phyloP scores from a whole-genome alignment of 257 asterid genomes.

The Solanum microdontum region DNA sequence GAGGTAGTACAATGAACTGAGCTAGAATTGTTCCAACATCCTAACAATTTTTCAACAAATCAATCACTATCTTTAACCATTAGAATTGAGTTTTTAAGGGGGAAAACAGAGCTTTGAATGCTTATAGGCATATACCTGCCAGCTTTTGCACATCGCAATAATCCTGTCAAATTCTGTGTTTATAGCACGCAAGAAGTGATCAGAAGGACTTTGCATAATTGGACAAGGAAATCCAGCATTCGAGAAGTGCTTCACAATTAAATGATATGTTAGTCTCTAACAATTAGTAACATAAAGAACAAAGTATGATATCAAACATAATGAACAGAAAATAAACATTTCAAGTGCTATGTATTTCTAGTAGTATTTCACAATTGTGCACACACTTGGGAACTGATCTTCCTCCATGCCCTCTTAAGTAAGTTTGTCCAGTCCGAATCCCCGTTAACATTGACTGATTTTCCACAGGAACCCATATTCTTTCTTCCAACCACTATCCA shows the following conservation, averaged over 20 bases:
- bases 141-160: conserved; percentile 97
- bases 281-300: background rate
- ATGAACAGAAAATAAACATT: background rate
- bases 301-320: background rate
- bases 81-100: background rate
- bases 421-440: background rate
- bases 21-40: background rate
- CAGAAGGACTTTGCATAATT: conserved; percentile 99
- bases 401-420: background rate
- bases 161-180: conserved; percentile 95
- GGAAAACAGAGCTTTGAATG: background rate
- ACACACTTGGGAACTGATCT: background rate
- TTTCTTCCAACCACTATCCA: background rate
- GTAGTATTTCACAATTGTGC: background rate
- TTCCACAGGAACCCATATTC: background rate
- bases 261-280: background rate
- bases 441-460: background rate
- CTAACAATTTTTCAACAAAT: background rate
- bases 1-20: background rate
- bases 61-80: background rate
- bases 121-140: conserved; percentile 64
- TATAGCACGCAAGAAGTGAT: conserved; percentile 96
- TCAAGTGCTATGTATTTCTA: background rate
- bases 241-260: conserved; percentile 72
- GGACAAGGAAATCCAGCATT: conserved; percentile 99